Base-by-base conservation (phyloP, 2,329 filamentous ascomycete species). In the Colletotrichum scovillei region DNA sequence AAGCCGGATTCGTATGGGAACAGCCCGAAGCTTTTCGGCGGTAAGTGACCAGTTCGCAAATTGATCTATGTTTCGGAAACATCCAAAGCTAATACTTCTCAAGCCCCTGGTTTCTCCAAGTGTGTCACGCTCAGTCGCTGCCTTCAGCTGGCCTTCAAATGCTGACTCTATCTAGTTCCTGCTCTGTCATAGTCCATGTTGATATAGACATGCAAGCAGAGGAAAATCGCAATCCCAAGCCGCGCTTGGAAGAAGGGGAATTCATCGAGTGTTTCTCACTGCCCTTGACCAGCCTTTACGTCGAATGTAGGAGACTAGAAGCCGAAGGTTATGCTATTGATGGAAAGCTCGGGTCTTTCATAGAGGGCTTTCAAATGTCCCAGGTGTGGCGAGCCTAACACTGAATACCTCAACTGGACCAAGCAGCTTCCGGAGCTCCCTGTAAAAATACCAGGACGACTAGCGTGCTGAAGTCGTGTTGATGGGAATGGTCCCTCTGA, bases 11-110 rank as follows among this genome's bases (percentile, higher is more conserved):
- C 52, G 5, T 1, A 24, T 14, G 22, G 12, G 14, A 55, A 24
- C 11, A 22, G 52, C 11, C 52, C 11, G 1, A 55, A 9, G n/a
- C 52, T 55, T 55, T 55, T 26, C 22, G 52, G 52, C 14, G 52
- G 52, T 55, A 28, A 24, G 52, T 55, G 16, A 26, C 4, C 22
- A 14, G 8, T 35, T 35, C 0, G 12, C 22, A 12, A n/a, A 24
- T 24, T 16, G 1, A 49, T 6, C n/a, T 55, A 5, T 1, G 24
- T 14, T 55, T 12, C 16, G 19, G 3, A 11, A 11, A 55, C 5
- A 0, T 55, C 5, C 4, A 6, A 5, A 1, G 22, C 22, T 55
- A 55, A 55, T 2, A 26, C 0, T 9, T 11, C 0, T 0, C 4
- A 55, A 55, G 52, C 52, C 11, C 52, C 52, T 55, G 52, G 52